A percentile compares a stretch with the other conserved stretches of the same genome.
Conservation (phyloP, 345 rosid species). For the Citrus cavaleriei region DNA sequence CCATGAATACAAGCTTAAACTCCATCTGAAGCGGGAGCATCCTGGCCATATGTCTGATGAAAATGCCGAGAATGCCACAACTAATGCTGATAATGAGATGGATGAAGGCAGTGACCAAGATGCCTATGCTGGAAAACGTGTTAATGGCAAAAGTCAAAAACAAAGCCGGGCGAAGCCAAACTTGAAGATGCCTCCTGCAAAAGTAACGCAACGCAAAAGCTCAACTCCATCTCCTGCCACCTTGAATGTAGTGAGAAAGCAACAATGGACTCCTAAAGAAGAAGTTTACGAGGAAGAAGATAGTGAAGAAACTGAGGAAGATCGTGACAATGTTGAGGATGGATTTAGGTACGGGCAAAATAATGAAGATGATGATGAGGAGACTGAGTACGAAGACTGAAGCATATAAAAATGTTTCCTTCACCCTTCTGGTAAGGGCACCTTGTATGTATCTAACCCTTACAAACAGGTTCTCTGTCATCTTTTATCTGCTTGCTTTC, state of each 20-base stretch:
- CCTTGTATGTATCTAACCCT: neutral
- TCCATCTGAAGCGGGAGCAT: slow-evolving; percentile 91
- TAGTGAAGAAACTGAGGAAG: slow-evolving; percentile 87
- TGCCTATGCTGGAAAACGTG: slow-evolving; percentile 52
- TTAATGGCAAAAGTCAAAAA: slow-evolving; percentile 58
- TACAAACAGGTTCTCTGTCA: neutral
- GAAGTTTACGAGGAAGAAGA: slow-evolving; percentile 71
- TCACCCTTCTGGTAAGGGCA: neutral
- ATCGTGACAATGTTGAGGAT: slow-evolving; percentile 73
- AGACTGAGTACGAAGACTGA: slow-evolving; percentile 90
- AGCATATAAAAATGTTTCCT: neutral
- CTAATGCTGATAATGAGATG: slow-evolving; percentile 53
- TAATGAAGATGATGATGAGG: slow-evolving; percentile 85
- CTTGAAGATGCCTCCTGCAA: slow-evolving; percentile 65
- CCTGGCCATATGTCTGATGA: slow-evolving; percentile 76
- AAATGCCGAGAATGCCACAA: slow-evolving; percentile 51
- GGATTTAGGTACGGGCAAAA: slow-evolving; percentile 76
- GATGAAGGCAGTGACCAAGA: slow-evolving; percentile 92
- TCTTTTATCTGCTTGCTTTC: neutral
- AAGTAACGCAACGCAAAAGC: slow-evolving; percentile 49
- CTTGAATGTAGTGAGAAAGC: slow-evolving; percentile 36
- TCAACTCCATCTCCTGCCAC: slow-evolving; percentile 55
- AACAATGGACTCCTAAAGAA: slow-evolving; percentile 65
- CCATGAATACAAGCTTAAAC: slow-evolving; percentile 97
- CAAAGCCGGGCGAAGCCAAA: slow-evolving; percentile 60